Conservation (phyloP, 2,329 filamentous ascomycete species). For the Alternaria atra region DNA sequence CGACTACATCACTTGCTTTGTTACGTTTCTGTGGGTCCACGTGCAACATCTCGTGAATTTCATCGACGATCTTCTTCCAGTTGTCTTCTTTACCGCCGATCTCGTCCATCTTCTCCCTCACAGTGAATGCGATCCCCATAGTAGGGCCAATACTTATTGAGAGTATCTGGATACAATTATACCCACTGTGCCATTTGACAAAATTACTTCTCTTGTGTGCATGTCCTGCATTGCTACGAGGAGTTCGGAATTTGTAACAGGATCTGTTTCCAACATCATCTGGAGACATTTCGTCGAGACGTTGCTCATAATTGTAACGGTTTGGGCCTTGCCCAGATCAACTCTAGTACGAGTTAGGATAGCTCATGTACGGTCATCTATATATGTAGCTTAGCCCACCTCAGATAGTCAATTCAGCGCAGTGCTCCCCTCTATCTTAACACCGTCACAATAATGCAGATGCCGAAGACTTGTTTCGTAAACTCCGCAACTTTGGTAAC, state of each 20-base stretch:
- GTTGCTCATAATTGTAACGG: not conserved
- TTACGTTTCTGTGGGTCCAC: not conserved
- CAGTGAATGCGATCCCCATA: not conserved
- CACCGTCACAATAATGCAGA: too few relatives aligned
- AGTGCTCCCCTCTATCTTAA: too few relatives aligned
- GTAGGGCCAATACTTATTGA: too few relatives aligned
- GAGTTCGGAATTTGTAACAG: not conserved
- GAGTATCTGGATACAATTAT: not conserved
- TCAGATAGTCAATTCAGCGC: too few relatives aligned
- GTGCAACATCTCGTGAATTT: not conserved
- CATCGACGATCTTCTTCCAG: not conserved
- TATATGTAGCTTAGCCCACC: too few relatives aligned
- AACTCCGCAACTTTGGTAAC: not conserved
- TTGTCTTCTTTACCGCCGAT: not conserved
- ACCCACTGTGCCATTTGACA: not conserved
- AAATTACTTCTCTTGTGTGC: not conserved
- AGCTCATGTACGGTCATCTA: too few relatives aligned
- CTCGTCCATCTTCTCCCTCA: not conserved
- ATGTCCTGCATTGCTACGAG: not conserved
- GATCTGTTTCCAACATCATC: not conserved
- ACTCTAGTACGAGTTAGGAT: too few relatives aligned
- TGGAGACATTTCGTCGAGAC: not conserved
- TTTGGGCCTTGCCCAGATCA: too few relatives aligned
- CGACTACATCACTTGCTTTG: not conserved
- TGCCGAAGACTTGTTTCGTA: not conserved